These are phyloP conservation scores for Cyclanthera cordifolia DNA, from an alignment of 306 rosid genomes.

Conservation along the genomic window DNA sequence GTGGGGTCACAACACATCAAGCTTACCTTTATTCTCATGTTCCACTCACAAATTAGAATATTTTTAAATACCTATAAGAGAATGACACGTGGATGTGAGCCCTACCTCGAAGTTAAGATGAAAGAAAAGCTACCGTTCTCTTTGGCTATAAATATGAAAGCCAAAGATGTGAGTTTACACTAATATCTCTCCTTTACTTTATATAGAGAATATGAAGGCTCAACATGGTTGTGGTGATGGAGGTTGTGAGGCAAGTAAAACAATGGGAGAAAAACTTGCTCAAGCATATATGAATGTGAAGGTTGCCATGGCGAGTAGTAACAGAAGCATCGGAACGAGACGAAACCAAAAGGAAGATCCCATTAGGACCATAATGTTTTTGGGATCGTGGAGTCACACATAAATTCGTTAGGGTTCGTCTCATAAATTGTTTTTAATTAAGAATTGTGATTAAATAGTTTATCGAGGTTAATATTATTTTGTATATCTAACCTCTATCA, in stretches of 20 bases:
- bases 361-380: conserved; percentile 36
- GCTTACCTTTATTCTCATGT: background rate
- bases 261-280: conserved; percentile 20
- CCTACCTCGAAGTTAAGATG: background rate
- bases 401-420: background rate
- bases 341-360: conserved; percentile 36
- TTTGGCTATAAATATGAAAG: conserved; percentile 6
- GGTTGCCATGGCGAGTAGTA: conserved; percentile 13
- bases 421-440: background rate
- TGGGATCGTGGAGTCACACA: conserved; percentile 44
- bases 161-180: conserved; percentile 2
- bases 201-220: conserved; percentile 15
- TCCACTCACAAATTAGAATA: conserved; percentile 1
- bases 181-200: background rate
- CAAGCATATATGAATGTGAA: conserved; percentile 18
- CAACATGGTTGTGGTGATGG: conserved; percentile 17
- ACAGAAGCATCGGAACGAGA: conserved; percentile 17
- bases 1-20: background rate
- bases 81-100: background rate
- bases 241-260: conserved; percentile 19
- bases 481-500: background rate
- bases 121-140: background rate
- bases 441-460: background rate
- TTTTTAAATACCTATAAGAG: background rate
- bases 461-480: background rate